phyloP scores from a whole-genome alignment of 2,329 filamentous ascomycete species.

The Knufia fluminis region DNA sequence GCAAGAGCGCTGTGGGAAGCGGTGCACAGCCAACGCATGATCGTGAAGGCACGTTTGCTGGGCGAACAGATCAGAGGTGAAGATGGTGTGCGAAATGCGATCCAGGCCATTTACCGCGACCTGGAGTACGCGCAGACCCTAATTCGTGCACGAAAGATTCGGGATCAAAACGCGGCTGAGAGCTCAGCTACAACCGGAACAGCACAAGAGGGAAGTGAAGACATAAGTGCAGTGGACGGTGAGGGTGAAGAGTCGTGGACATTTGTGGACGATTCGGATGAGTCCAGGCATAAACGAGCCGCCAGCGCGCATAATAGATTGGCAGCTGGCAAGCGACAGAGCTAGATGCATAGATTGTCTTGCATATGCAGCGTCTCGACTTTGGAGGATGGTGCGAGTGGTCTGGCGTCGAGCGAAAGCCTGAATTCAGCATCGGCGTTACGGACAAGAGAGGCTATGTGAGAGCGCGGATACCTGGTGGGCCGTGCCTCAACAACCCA shows the following conservation, averaged over 20 bases:
- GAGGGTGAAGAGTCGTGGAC: constrained; percentile 84
- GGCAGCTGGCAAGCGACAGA: not conserved
- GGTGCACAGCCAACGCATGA: constrained; percentile 84
- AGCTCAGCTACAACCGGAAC: constrained; percentile 26
- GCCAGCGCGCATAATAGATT: not conserved
- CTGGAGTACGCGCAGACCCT: constrained; percentile 84
- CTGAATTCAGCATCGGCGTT: not conserved
- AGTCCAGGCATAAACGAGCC: not conserved
- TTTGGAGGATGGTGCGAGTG: not conserved
- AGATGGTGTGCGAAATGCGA: constrained; percentile 78
- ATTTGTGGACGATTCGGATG: constrained; percentile 55
- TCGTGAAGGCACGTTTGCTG: constrained; percentile 68
- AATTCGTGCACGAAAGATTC: constrained; percentile 51
- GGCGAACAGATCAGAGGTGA: constrained; percentile 85
- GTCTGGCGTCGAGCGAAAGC: not conserved
- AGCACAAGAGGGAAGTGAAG: not conserved
- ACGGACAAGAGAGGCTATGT: too few relatives aligned
- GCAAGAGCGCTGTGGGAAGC: constrained; percentile 83
- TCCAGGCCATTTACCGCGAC: constrained; percentile 88
- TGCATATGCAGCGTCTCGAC: not conserved
- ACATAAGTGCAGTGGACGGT: constrained; percentile 32
- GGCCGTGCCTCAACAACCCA: too few relatives aligned
- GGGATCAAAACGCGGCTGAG: constrained; percentile 2
- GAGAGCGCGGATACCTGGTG: too few relatives aligned
- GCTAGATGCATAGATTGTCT: constrained; percentile 1